Percentiles rank a stretch among this genome's conserved stretches.
These are phyloP conservation scores for Acorus gramineus DNA, from an alignment of 106 monocot genomes.

Conservation along the genomic window DNA sequence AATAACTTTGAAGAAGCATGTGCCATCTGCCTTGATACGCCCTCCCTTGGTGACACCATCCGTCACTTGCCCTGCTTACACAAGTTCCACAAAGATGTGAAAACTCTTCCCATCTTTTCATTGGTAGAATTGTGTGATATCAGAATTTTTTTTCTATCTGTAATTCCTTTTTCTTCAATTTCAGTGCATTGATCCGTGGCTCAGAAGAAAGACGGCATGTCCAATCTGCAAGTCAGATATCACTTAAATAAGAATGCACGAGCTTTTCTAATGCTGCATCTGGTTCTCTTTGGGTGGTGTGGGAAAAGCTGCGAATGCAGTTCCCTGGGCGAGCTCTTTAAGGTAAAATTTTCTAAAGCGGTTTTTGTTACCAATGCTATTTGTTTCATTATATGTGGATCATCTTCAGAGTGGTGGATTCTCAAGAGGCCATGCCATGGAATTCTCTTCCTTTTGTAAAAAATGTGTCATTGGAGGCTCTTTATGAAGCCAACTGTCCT, in stretches of 20 bases:
- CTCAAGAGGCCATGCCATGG: no score
- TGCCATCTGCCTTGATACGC: slow-evolving; percentile 63
- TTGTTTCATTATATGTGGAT: no score
- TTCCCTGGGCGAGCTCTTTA: no score
- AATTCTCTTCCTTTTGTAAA: no score
- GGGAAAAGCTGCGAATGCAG: no score
- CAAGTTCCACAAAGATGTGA: slow-evolving; percentile 80
- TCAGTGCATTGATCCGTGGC: slow-evolving; percentile 95
- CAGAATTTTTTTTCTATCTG: neutral
- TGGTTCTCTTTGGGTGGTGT: no score
- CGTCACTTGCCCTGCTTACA: slow-evolving; percentile 89
- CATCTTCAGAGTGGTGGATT: no score
- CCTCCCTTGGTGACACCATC: slow-evolving; percentile 56
- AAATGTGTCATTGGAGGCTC: no score
- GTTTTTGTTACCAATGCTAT: no score
- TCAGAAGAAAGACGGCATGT: slow-evolving; percentile 63
- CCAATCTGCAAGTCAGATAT: slow-evolving; percentile 86
- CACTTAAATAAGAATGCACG: slow-evolving; percentile 4
- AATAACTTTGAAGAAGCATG: slow-evolving; percentile 51
- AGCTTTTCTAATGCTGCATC: no score
- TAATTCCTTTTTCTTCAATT: neutral
- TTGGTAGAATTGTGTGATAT: neutral
- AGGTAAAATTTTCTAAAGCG: no score
- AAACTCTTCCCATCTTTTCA: neutral
- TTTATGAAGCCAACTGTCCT: no score